phyloP scores from a whole-genome alignment of 2,329 filamentous ascomycete genomes.

The Pestalotiopsis sp. region DNA sequence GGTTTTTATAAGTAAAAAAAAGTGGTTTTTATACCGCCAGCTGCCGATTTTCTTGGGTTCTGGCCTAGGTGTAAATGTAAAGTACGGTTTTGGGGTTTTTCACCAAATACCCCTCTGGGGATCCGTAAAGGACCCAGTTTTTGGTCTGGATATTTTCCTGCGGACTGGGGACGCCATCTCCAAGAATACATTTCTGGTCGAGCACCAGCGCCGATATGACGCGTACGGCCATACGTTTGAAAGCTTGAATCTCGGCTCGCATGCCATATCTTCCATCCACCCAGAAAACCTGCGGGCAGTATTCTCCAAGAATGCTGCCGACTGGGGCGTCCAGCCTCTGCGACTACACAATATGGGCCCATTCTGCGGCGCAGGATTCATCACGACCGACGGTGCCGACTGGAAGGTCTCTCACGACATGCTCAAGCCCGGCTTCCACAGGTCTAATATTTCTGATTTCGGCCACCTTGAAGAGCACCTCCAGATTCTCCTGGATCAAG shows the following conservation, averaged over 20 bases:
- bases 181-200: slow-evolving; percentile 23
- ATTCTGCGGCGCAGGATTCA: slow-evolving; percentile 24
- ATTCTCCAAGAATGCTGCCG: slow-evolving; percentile 24
- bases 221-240: slow-evolving; percentile 24
- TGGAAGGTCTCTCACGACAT: slow-evolving; percentile 26
- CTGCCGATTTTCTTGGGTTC: no score
- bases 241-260: slow-evolving; percentile 22
- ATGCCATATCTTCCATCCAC: slow-evolving; percentile 22
- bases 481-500: slow-evolving; percentile 20
- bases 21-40: no score
- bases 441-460: slow-evolving; percentile 24
- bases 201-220: slow-evolving; percentile 26
- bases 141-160: slow-evolving; percentile 25
- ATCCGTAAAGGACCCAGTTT: slow-evolving; percentile 23
- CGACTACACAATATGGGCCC: slow-evolving; percentile 24
- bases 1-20: no score
- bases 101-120: no score
- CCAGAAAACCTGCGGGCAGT: slow-evolving; percentile 24
- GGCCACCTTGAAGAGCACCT: slow-evolving; percentile 24
- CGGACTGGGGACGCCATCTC: slow-evolving; percentile 22
- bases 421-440: slow-evolving; percentile 26
- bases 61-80: no score
- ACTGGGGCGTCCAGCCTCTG: slow-evolving; percentile 24
- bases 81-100: no score
- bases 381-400: slow-evolving; percentile 23